A percentile compares a stretch with the other conserved stretches of the same genome.
These are phyloP conservation scores for Chalciporus piperatus DNA, from an alignment of 768 basidiomycete species.

Conservation along the genomic window DNA sequence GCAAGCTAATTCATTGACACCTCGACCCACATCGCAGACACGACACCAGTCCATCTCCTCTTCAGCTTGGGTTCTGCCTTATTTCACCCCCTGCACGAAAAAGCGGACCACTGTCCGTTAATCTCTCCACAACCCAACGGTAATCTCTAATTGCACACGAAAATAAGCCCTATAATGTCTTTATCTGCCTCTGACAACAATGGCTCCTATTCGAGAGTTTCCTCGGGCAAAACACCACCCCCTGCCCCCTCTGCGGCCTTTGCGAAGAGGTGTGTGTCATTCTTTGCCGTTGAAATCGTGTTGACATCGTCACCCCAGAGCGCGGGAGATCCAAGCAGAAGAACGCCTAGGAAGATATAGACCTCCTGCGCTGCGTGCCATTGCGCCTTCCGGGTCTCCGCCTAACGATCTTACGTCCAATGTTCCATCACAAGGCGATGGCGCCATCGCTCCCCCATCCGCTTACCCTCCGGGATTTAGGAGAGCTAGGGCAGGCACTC, in stretches of 20 bases:
- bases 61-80: slow-evolving; percentile 18
- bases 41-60: slow-evolving; percentile 22
- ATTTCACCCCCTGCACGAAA: slow-evolving; percentile 31
- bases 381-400: slow-evolving; percentile 69
- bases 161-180: slow-evolving; percentile 77
- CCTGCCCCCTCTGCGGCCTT: slow-evolving; percentile 88
- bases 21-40: slow-evolving; percentile 25
- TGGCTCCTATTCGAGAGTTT: slow-evolving; percentile 76
- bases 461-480: slow-evolving; percentile 85
- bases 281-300: slow-evolving; percentile 12
- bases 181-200: slow-evolving; percentile 83
- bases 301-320: slow-evolving; percentile 43
- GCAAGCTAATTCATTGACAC: slow-evolving; percentile 33
- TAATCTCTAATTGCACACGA: slow-evolving; percentile 81
- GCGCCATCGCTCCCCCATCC: slow-evolving; percentile 59
- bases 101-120: slow-evolving; percentile 32
- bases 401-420: slow-evolving; percentile 65
- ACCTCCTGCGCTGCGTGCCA: slow-evolving; percentile 72
- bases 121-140: slow-evolving; percentile 36
- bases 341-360: slow-evolving; percentile 71
- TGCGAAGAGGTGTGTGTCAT: slow-evolving; percentile 68
- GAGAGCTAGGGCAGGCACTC: slow-evolving; percentile 95
- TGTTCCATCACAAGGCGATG: slow-evolving; percentile 56
- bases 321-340: slow-evolving; percentile 81
- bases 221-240: slow-evolving; percentile 87